Base-by-base conservation (phyloP, 2,329 filamentous ascomycete species). In the Diaporthe aspalathi region DNA sequence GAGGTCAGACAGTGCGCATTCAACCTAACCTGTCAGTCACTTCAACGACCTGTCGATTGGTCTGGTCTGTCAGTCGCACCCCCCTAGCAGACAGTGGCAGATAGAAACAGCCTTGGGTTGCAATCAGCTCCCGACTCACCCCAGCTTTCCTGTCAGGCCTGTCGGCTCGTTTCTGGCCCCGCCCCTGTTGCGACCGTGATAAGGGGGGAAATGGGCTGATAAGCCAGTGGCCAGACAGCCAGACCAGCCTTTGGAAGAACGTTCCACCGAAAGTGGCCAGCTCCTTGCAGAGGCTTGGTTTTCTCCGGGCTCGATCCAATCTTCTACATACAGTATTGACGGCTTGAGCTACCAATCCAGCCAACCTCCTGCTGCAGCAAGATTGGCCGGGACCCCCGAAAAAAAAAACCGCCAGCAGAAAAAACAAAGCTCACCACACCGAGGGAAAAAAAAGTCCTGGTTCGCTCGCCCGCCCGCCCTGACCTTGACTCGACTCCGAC, bases 401-500 rank as follows among this genome's bases (percentile, higher is more conserved):
- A 49, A 50, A 38, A 32, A 38, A 57, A 38, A 57, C n/a, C 16
- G 6, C 29, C 6, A 8, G 22, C 40, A 53, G 40, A 62, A 63
- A 63, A 50, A 50, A 38, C 60, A 65, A 65, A 50, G 60, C 43
- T 65, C 60, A 65, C 45, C 60, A 65, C 45, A 20, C 60, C 29
- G 29, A 17, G 49, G 45, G n/a, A 27, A 63, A 56, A 63, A 56
- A 29, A 66, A 29, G 57, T 60, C 50, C 52, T 38, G 50, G 70
- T 29, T 38, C 32, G 57, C 57, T 66, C 47, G 53, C 43, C 56
- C 38, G 29, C 57, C 57, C 40, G 32, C 60, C 60, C 43, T 63
- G 60, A 63, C 60, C 60, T 50, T 65, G 63, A 49, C 67, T 70
- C 67, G 60, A 70, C 67, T 45, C 63, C 67, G 45, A 70, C 67